A percentile compares a stretch with the other conserved stretches of the same genome.
phyloP scores from a whole-genome alignment of 2,329 filamentous ascomycete species.

The Podosphaera fusca region DNA sequence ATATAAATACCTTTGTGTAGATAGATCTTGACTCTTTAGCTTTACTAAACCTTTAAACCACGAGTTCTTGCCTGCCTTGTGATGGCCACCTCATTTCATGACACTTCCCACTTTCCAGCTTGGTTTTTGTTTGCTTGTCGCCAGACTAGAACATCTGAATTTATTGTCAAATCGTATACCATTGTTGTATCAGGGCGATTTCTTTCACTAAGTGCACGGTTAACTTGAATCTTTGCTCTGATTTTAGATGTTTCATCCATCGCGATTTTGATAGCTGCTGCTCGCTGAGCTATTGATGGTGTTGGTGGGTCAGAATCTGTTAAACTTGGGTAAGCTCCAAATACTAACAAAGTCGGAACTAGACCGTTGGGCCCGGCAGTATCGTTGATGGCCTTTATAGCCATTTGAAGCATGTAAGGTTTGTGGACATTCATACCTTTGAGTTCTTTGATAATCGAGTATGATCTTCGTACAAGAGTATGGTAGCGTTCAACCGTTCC shows the following conservation, averaged over 20 bases:
- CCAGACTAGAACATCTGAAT: constrained; percentile 2
- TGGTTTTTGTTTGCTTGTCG: constrained; percentile 1
- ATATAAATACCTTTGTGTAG: no score
- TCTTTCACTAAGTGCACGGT: neutral
- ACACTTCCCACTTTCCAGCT: neutral
- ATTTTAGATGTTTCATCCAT: constrained; percentile 2
- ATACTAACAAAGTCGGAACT: neutral
- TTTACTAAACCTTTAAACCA: no score
- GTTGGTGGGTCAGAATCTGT: neutral
- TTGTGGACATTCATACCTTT: neutral
- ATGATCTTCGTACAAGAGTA: neutral
- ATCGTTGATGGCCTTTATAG: neutral
- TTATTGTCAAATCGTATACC: constrained; percentile 1
- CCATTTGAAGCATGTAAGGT: neutral
- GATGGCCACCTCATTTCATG: no score
- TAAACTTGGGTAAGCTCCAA: neutral
- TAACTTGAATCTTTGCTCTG: neutral
- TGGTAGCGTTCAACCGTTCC: neutral
- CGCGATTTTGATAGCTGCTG: constrained; percentile 3
- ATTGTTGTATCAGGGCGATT: constrained; percentile 1
- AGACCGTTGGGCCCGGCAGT: neutral
- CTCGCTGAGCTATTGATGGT: neutral
- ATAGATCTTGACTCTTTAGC: no score
- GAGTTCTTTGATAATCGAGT: neutral
- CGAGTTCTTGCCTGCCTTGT: no score